Evolutionary conservation across 441 rosid genomes (phyloP).

Genomic region (Eugenia klotzschiana): DNA sequence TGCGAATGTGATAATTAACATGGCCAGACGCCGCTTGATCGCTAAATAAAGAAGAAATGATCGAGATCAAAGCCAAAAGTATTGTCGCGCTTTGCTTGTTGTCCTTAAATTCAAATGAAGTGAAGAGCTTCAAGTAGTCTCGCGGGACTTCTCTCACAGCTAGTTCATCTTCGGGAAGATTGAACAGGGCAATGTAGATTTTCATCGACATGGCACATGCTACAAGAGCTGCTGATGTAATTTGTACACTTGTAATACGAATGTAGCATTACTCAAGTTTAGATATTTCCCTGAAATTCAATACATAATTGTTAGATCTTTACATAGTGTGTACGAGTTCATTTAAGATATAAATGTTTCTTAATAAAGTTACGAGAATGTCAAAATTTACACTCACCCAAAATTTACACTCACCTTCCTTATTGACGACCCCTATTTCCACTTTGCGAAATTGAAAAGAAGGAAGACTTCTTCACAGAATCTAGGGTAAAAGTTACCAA

Average conservation of each 20-base stretch:
- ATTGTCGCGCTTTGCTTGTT: too few species aligned
- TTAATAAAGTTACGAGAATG: background rate
- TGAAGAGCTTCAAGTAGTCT: background rate
- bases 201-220: background rate
- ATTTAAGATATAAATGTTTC: background rate
- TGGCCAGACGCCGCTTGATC: too few species aligned
- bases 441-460: background rate
- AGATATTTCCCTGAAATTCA: background rate
- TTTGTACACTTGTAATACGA: too few species aligned
- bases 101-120: too few species aligned
- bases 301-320: background rate
- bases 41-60: too few species aligned
- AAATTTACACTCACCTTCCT: background rate
- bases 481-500: background rate
- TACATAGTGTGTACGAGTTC: background rate
- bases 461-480: background rate
- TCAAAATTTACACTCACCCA: background rate
- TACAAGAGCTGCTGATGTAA: background rate
- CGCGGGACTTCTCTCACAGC: background rate
- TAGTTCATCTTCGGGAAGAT: background rate
- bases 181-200: background rate
- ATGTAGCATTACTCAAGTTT: too few species aligned
- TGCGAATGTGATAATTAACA: background rate
- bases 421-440: background rate
- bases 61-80: too few species aligned